Evolutionary conservation across 441 rosid species (phyloP).

Genomic region (Omphalea diandra): DNA sequence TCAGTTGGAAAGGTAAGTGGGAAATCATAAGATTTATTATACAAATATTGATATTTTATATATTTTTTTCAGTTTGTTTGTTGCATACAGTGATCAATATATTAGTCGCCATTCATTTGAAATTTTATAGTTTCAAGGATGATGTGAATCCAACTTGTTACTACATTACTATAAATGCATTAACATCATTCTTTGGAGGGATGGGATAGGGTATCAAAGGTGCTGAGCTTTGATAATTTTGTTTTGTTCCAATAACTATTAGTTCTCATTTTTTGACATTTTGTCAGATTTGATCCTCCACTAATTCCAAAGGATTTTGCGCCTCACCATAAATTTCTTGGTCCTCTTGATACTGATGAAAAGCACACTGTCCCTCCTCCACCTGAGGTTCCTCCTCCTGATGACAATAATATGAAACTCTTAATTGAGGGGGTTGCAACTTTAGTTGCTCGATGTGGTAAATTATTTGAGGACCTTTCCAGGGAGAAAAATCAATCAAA

Average conservation of each 20-base stretch:
- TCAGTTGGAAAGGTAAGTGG: slow-evolving; percentile 68
- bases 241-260: slow-evolving; percentile 6
- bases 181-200: neutral
- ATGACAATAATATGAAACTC: slow-evolving; percentile 66
- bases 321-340: slow-evolving; percentile 67
- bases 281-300: slow-evolving; percentile 79
- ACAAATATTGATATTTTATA: slow-evolving; percentile 5
- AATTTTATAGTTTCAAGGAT: neutral
- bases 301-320: slow-evolving; percentile 73
- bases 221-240: neutral
- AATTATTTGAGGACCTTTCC: slow-evolving; percentile 91
- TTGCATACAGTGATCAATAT: neutral
- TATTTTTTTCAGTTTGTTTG: neutral
- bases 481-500: slow-evolving; percentile 86
- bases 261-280: slow-evolving; percentile 18
- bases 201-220: neutral
- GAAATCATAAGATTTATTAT: slow-evolving; percentile 16
- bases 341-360: slow-evolving; percentile 49
- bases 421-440: slow-evolving; percentile 89
- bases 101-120: neutral
- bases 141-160: neutral
- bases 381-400: slow-evolving; percentile 71
- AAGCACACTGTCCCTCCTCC: slow-evolving; percentile 57
- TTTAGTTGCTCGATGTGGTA: slow-evolving; percentile 91
- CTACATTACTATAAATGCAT: neutral